Base-by-base conservation (phyloP, 352 stramenopile genomes). In the Pythium guiyangense region DNA sequence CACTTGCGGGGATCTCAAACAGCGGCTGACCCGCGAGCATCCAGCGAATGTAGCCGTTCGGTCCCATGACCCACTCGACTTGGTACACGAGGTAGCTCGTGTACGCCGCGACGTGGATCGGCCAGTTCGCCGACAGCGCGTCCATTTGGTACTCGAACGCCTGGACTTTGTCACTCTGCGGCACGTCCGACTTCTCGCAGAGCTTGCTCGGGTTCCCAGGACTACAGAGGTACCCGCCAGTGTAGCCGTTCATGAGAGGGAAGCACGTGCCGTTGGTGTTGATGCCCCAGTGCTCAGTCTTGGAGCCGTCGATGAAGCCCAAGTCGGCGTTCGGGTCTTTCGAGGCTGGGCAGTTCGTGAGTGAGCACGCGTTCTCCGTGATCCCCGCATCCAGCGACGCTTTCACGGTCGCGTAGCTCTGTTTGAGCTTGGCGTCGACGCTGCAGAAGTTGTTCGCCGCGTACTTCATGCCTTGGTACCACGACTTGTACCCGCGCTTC, bases 11-110 rank as follows among this genome's bases (percentile, higher is more conserved):
- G 35, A 98, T 84, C 49, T 96, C 89, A 63, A 93, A 98, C 11
- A 98, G 58, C 44, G 94, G 86, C 22, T 88, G 60, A 1, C 80
- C 88, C 37, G 86, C 88, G 2, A 97, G 70, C 74, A 86, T 86
- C 81, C 78, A 89, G 0, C 81, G 81, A 1, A 89, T 62, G 44
- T 87, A 91, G 0, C 78, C 81, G 0, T 73, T 51, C 6, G 57
- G 37, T 2, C 78, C 78, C 2, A 58, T 84, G 20, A 91, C 77
- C 80, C 81, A 91, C 51, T 91, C 78, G 26, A 89, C 45, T 43
- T 88, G 77, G 54, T 89, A 91, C 49, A 72, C 64, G 20, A 87
- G 40, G 63, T 77, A 97, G 52, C 73, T 92, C 58, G 67, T 78
- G 77, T 96, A 96, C 52, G 71, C 96, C 5, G 50, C 70, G 5